These are phyloP conservation scores for Melocanna baccifera DNA, from an alignment of 176 grass and related monocot genomes.

Conservation along the genomic window DNA sequence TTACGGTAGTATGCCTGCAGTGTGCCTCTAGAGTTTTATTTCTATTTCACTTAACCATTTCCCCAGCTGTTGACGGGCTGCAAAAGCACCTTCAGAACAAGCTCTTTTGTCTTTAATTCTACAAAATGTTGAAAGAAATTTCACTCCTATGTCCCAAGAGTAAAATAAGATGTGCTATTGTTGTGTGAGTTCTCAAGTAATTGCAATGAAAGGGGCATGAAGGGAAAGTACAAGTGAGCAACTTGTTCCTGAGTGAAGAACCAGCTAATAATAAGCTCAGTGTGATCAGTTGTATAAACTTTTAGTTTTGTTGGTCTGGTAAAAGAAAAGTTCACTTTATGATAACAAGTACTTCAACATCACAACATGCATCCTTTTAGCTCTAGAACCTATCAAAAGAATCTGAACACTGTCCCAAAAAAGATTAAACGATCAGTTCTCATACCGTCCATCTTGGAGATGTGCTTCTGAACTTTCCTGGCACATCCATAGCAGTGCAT, in stretches of 20 bases:
- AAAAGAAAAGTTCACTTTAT: neutral
- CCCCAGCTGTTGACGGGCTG: neutral
- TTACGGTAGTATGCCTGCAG: neutral
- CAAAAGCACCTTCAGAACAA: neutral
- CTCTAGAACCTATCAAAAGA: neutral
- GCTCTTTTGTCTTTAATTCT: neutral
- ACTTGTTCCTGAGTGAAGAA: neutral
- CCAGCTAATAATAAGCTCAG: neutral
- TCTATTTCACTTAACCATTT: neutral
- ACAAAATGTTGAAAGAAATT: neutral
- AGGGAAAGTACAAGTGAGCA: neutral
- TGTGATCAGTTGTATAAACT: neutral
- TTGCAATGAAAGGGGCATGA: neutral
- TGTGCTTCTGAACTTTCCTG: slow-evolving; percentile 94
- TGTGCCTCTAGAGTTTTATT: neutral
- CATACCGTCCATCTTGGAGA: slow-evolving; percentile 95
- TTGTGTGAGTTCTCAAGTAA: neutral
- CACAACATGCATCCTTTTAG: neutral
- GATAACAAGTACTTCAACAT: neutral
- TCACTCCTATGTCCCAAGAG: neutral
- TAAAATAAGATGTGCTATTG: neutral
- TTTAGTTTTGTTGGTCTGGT: neutral
- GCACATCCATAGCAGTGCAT: slow-evolving; percentile 97
- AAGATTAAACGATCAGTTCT: neutral
- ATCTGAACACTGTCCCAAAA: slow-evolving; percentile 1